Evolutionary conservation across 2,329 filamentous ascomycete genomes (phyloP).

Genomic region (Phoma sp.): DNA sequence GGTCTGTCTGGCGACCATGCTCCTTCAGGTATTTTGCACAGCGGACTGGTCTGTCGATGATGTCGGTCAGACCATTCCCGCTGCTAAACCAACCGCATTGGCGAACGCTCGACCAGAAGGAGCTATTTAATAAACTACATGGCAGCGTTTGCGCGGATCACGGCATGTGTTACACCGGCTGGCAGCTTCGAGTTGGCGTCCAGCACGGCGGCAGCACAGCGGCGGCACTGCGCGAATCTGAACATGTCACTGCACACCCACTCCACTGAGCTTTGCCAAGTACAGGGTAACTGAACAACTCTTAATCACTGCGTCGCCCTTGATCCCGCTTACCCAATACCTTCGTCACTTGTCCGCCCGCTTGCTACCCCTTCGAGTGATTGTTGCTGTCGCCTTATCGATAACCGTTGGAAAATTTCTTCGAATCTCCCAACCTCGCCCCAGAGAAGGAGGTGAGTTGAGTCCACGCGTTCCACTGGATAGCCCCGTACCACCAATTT

Average conservation of each 20-base stretch:
- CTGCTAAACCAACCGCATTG: constrained; percentile 29
- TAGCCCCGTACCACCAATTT: constrained; percentile 12
- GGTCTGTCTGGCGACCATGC: constrained; percentile 26
- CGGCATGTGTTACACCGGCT: constrained; percentile 35
- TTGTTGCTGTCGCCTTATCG: constrained; percentile 28
- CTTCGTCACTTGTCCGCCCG: constrained; percentile 1
- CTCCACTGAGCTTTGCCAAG: constrained; percentile 40
- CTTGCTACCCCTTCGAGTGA: constrained; percentile 1
- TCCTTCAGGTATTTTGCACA: constrained; percentile 24
- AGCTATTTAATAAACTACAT: constrained; percentile 28
- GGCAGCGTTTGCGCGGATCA: constrained; percentile 32
- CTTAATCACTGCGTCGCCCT: constrained; percentile 37
- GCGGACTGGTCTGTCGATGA: constrained; percentile 26
- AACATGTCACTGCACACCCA: constrained; percentile 36
- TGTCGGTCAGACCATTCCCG: constrained; percentile 27
- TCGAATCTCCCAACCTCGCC: constrained; percentile 31
- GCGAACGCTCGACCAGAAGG: constrained; percentile 26
- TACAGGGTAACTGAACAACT: constrained; percentile 29
- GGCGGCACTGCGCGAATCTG: constrained; percentile 32
- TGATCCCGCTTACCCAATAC: constrained; percentile 11
- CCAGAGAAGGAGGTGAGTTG: constrained; percentile 30
- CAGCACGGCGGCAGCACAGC: constrained; percentile 40
- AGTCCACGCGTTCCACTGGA: constrained; percentile 18
- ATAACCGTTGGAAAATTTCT: constrained; percentile 31
- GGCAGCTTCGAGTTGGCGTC: constrained; percentile 25